Conservation (phyloP, 2,329 filamentous ascomycete species). For the Sclerotinia subarctica region DNA sequence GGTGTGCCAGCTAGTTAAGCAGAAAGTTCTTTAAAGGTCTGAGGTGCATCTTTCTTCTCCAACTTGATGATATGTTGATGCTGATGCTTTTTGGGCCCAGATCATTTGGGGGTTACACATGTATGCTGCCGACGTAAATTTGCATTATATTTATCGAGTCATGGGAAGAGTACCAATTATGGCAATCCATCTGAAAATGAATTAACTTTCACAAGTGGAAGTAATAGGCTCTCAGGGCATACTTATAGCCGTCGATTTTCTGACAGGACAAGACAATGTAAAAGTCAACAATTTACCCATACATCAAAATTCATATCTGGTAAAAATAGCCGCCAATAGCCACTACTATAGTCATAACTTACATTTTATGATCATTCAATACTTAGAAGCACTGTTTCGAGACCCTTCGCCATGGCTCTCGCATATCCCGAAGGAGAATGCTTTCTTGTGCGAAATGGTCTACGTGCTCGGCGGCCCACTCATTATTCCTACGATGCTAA, state of each 20-base stretch:
- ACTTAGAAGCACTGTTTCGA: background rate
- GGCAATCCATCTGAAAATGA: background rate
- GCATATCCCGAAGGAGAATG: conserved; percentile 9
- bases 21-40: too few relatives aligned
- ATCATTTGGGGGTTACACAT: background rate
- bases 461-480: background rate
- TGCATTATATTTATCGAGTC: background rate
- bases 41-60: too few relatives aligned
- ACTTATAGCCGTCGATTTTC: background rate
- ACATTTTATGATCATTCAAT: background rate
- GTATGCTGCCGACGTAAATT: background rate
- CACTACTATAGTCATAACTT: background rate
- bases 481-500: conserved; percentile 5
- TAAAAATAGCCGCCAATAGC: background rate
- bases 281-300: background rate
- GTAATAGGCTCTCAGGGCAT: background rate
- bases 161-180: background rate
- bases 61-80: background rate
- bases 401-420: background rate
- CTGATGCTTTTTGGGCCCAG: background rate
- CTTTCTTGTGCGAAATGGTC: conserved; percentile 5
- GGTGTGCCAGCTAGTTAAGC: too few relatives aligned
- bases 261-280: background rate
- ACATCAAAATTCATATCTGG: background rate
- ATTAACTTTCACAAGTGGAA: background rate